Percentiles rank a stretch among this genome's conserved stretches.
These are phyloP conservation scores for Candida peoriensis DNA, from an alignment of 805 yeast genomes.

Conservation along the genomic window DNA sequence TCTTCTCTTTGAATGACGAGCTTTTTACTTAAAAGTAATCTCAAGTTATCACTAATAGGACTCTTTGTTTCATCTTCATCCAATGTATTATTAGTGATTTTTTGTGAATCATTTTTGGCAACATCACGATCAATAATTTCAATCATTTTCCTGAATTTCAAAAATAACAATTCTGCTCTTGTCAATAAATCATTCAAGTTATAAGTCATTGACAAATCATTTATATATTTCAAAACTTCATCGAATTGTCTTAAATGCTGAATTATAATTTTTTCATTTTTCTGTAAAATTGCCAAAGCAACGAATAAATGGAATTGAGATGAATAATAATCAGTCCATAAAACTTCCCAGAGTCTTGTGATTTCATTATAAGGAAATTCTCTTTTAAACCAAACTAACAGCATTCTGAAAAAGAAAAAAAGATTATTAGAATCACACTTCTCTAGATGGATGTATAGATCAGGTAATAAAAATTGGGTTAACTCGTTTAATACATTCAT, in stretches of 20 bases:
- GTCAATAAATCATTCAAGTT: slow-evolving; percentile 72
- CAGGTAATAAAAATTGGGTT: slow-evolving; percentile 87
- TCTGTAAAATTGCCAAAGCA: slow-evolving; percentile 85
- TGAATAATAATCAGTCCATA: slow-evolving; percentile 83
- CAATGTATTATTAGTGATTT: slow-evolving; percentile 7
- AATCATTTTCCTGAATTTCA: slow-evolving; percentile 75
- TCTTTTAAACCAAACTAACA: slow-evolving; percentile 91
- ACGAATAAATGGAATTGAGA: slow-evolving; percentile 86
- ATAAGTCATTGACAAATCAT: slow-evolving; percentile 76
- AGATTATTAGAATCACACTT: slow-evolving; percentile 86
- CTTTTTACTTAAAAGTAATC: slow-evolving; percentile 55
- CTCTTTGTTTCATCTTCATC: slow-evolving; percentile 17
- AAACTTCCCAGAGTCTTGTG: slow-evolving; percentile 81
- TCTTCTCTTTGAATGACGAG: slow-evolving; percentile 60
- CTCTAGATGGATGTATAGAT: slow-evolving; percentile 73
- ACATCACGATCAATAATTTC: slow-evolving; percentile 55
- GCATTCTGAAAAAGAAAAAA: slow-evolving; percentile 92
- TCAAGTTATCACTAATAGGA: slow-evolving; percentile 44
- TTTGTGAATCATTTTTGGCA: neutral
- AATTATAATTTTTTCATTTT: slow-evolving; percentile 73
- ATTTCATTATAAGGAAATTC: slow-evolving; percentile 81
- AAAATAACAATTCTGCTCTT: slow-evolving; percentile 79
- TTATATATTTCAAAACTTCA: slow-evolving; percentile 88
- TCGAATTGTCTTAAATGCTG: slow-evolving; percentile 76
- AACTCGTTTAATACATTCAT: slow-evolving; percentile 78